Base-by-base conservation (phyloP, 1,139 yeast genomes). In the Spathaspora sp. region DNA sequence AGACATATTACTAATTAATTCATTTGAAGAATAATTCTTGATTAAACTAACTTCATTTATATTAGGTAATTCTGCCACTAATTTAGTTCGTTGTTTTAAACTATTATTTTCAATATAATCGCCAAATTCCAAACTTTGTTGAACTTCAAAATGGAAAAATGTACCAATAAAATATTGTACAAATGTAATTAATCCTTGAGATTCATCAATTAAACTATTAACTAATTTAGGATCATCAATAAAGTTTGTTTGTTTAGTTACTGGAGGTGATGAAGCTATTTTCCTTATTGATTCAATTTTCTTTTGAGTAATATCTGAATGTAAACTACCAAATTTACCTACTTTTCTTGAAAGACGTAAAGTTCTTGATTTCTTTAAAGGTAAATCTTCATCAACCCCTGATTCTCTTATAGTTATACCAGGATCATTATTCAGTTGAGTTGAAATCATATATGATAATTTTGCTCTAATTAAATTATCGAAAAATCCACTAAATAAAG, bases 91-190 rank as follows among this genome's bases (percentile, higher is more conserved):
- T 49, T 52, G 60, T n/a, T 63, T 65, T 40, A 68, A 66, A 1
- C 87, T 78, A 29, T 62, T 56, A 11, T 56, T 56, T 10, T 65
- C 61, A 18, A 85, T 64, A 55, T 72, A 82, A 8, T 76, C 80
- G 7, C 72, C 66, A 53, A 81, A 86, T 29, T 72, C 72, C 3
- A 68, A 52, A 15, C 66, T 67, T 1, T 72, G 68, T 41, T 74
- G 74, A 2, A 82, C 73, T 16, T 83, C 79, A 44, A 84, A 67
- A 52, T 88, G 95, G 67, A 90, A 89, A 47, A 89, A 74, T 15
- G 67, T 68, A 9, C 80, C 80, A 15, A 86, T 60, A 50, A 89
- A 83, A 55, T 79, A 82, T 55, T 88, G 96, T 43, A 88, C 81
- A 10, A 78, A 59, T 20, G 60, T 47, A 23, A 74, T 67, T 34